Base-by-base conservation (phyloP, 148 eudicot genomes). In the Rheum nobile region DNA sequence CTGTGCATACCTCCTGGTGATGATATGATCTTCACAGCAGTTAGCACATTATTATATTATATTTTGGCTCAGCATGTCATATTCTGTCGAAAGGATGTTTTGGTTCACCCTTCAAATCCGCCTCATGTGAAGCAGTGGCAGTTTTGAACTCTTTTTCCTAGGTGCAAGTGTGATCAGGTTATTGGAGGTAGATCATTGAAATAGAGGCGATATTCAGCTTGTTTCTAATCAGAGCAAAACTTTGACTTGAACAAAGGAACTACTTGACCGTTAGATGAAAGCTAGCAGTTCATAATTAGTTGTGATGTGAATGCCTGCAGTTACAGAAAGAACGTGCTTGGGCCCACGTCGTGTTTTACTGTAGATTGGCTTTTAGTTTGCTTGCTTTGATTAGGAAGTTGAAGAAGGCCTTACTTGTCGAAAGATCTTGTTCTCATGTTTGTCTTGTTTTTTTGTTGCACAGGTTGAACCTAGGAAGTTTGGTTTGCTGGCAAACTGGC, bases 401-500 rank as follows among this genome's bases (percentile, higher is more conserved):
- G 55, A n/a, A 17, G 22, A 48, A 21, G 21, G 21, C 55, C n/a
- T 48, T 3, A 19, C 55, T 6, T n/a, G 2, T 17, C 8, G 22
- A 50, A 50, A 50, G 22, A 50, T 50, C 57, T 50, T n/a, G 4
- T 19, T n/a, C 57, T n/a, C 57, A 50, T 50, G 55, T 19, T 48
- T 48, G n/a, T 17, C 22, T 48, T 17, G 26, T n/a, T 19, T 35
- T 4, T 0, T 63, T 17, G 5, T 44, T 74, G 61, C 80, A 35
- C 43, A 81, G 83, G 76, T 81, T 69, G 83, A 81, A 1, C 24
- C 83, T 1, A 81, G 78, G 80, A 81, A 81, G 52, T 77, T 81
- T 71, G 67, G 70, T 10, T 38, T 81, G 44, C 80, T 81, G 35
- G 80, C 78, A 21, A 81, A 81, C 55, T 81, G 83, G 83, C 80